phyloP scores from a whole-genome alignment of 2,329 filamentous ascomycete species.

The Penicillium occitanis region DNA sequence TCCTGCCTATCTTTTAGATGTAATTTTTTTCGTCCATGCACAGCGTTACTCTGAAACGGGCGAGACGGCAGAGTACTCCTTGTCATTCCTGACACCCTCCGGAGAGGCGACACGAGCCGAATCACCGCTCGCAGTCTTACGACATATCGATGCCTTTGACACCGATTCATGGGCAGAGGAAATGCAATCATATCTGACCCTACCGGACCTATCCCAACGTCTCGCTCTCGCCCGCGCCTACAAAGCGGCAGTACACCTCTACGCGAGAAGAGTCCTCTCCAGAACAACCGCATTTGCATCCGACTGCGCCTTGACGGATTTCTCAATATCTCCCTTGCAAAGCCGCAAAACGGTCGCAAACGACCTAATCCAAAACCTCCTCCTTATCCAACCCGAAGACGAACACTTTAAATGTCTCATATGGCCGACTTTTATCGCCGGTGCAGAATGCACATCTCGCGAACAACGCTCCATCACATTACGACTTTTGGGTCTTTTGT shows the following conservation, averaged over 20 bases:
- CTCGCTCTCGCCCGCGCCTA: slow-evolving; percentile 49
- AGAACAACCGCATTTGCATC: slow-evolving; percentile 11
- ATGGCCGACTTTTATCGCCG: slow-evolving; percentile 47
- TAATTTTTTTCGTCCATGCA: slow-evolving; percentile 43
- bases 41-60: slow-evolving; percentile 37
- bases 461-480: slow-evolving; percentile 36
- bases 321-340: background rate
- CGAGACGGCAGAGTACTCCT: slow-evolving; percentile 27
- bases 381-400: slow-evolving; percentile 36
- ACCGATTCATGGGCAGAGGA: slow-evolving; percentile 39
- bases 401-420: slow-evolving; percentile 46
- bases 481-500: slow-evolving; percentile 35
- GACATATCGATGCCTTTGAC: slow-evolving; percentile 42
- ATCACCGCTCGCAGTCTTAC: slow-evolving; percentile 35
- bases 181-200: slow-evolving; percentile 45
- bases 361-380: slow-evolving; percentile 38
- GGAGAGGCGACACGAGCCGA: slow-evolving; percentile 31
- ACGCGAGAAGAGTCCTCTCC: slow-evolving; percentile 41
- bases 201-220: slow-evolving; percentile 48
- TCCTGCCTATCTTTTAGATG: slow-evolving; percentile 42
- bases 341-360: slow-evolving; percentile 26
- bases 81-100: slow-evolving; percentile 30
- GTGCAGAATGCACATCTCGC: slow-evolving; percentile 39
- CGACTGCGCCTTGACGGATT: slow-evolving; percentile 3
- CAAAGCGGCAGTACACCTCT: slow-evolving; percentile 43